Conservation (phyloP, 805 yeast species). For the Zygosaccharomyces gambellarensis region DNA sequence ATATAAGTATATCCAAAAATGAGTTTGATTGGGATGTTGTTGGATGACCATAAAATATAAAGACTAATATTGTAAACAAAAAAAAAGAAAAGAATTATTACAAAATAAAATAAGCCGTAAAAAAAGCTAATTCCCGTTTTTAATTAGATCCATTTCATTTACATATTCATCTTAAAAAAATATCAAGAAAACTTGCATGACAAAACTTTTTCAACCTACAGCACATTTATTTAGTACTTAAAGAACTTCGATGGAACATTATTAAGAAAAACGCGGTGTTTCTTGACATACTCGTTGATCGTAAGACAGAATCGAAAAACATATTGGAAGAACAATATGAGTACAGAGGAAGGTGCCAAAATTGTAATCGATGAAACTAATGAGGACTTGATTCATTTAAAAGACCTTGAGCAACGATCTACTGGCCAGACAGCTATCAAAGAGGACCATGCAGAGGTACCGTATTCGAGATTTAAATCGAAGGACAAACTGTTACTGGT, state of each 20-base stretch:
- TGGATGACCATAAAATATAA: background rate
- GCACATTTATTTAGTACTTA: too few relatives aligned
- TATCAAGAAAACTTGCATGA: too few relatives aligned
- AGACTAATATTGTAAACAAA: background rate
- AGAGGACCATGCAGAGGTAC: conserved; percentile 11
- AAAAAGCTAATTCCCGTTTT: conserved; percentile 2
- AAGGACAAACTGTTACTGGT: conserved; percentile 42
- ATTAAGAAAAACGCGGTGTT: too few relatives aligned
- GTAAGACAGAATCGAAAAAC: too few relatives aligned
- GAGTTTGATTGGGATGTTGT: background rate
- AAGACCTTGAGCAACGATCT: background rate
- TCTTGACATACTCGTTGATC: too few relatives aligned
- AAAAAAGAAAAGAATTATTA: background rate
- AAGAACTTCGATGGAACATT: background rate
- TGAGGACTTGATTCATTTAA: background rate
- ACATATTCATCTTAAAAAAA: background rate
- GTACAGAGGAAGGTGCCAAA: background rate
- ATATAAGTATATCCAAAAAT: too few relatives aligned
- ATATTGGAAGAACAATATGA: background rate
- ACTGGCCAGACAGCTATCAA: background rate
- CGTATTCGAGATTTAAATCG: conserved; percentile 44
- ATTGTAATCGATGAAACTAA: background rate
- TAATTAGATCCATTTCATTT: background rate
- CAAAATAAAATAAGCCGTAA: background rate
- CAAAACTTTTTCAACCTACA: too few relatives aligned